Evolutionary conservation across 2,329 filamentous ascomycete genomes (phyloP), one percentile per base, ranked within the genome.

Genomic region (Fusarium zealandicum): DNA sequence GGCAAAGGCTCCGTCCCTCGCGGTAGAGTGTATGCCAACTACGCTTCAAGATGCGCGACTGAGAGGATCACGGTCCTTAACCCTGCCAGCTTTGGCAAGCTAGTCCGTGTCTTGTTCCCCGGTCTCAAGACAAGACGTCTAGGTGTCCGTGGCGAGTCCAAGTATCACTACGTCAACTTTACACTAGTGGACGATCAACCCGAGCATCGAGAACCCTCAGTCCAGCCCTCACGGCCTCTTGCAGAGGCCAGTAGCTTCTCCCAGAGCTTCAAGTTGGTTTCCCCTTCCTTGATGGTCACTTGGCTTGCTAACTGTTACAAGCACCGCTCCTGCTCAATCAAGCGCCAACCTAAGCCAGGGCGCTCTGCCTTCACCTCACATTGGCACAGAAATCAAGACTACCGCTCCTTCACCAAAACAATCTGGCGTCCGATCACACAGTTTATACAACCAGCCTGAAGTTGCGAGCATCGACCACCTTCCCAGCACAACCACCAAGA

Each of bases 1-100:
- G 89, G 89, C 36, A 91, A 90, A 71, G 89, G 88, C 1, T 97
- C 95, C 6, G 93, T 98, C 1, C 92, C 95, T 6, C 84, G 95
- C 66, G 95, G 95, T 61, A 84, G 93, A 54, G 95, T 99, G 2
- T 99, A 98, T 73, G 92, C 93, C 55, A 93, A 93, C 72, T 99
- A 99, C 73, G 95, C 93, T 40, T 92, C 90, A 20, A 87, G 91
- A 59, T 99, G 95, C 74, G 93, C 91, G 36, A 96, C 89, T 5
- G 93, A 98, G 71, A 87, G 93, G 69, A 96, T 98, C 32, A 96
- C 95, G 1, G 93, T 96, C 9, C 77, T 99, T 51, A 99, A 99
- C 70, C 95, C 95, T 35, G 95, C 95, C 9, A 98, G 93, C 22
- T 99, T 99, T 75, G 95, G 95, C 51, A 99, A 99, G 75, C 84